Conservation (phyloP, 257 asterid genomes). For the Misopates orontium region DNA sequence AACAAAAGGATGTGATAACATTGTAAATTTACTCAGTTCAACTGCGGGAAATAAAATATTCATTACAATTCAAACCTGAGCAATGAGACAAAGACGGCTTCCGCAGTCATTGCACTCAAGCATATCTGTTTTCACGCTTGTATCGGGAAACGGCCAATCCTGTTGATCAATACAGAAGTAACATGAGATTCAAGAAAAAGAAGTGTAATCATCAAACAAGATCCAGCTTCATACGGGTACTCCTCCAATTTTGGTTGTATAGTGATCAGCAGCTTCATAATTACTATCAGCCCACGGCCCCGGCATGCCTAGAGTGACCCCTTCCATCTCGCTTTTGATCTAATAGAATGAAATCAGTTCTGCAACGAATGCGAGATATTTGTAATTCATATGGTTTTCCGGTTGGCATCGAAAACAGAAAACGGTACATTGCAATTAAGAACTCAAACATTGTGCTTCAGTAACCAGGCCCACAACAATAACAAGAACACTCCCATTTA, state of each 20-base stretch:
- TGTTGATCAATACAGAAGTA: slow-evolving; percentile 26
- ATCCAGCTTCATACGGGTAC: slow-evolving; percentile 58
- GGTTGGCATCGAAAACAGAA: no score
- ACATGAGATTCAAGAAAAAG: slow-evolving; percentile 7
- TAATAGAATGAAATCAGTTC: no score
- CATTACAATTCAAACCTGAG: slow-evolving; percentile 58
- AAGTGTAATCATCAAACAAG: slow-evolving; percentile 3
- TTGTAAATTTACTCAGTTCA: slow-evolving; percentile 7
- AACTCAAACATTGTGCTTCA: no score
- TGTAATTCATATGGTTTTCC: no score
- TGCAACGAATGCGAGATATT: no score
- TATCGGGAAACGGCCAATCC: slow-evolving; percentile 78
- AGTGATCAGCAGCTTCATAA: slow-evolving; percentile 78
- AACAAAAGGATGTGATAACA: slow-evolving; percentile 6
- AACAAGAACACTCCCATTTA: no score
- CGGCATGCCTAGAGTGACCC: slow-evolving; percentile 77
- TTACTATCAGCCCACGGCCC: slow-evolving; percentile 86
- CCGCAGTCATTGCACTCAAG: slow-evolving; percentile 59
- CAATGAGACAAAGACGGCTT: slow-evolving; percentile 62
- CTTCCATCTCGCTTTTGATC: slow-evolving; percentile 48
- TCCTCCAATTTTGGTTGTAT: slow-evolving; percentile 89
- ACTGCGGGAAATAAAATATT: slow-evolving; percentile 2
- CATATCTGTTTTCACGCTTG: slow-evolving; percentile 38
- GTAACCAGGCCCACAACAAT: no score
- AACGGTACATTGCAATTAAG: no score